A percentile compares a stretch with the other conserved stretches of the same genome.
Conservation (phyloP, 805 yeast species). For the Ogataea methylovora region DNA sequence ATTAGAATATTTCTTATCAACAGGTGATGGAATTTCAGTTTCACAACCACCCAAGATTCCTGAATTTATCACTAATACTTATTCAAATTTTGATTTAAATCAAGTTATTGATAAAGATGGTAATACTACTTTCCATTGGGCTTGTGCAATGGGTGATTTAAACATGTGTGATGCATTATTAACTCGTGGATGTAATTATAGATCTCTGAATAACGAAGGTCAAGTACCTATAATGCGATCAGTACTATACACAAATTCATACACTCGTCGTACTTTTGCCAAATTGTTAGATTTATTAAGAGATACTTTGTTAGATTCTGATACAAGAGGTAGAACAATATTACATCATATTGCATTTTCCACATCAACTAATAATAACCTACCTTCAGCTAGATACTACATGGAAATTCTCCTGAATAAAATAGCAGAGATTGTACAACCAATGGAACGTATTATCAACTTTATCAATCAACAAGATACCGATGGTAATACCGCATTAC, state of each 20-base stretch:
- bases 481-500: conserved; percentile 50
- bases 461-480: conserved; percentile 51
- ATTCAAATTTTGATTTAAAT: conserved; percentile 59
- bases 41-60: conserved; percentile 41
- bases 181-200: conserved; percentile 66
- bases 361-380: conserved; percentile 56
- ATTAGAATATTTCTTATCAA: conserved; percentile 46
- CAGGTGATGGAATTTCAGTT: conserved; percentile 36
- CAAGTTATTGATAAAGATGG: conserved; percentile 91
- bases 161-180: conserved; percentile 69
- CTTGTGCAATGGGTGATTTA: conserved; percentile 88
- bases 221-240: conserved; percentile 85
- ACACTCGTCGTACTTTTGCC: conserved; percentile 72
- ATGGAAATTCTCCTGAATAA: conserved; percentile 69
- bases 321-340: conserved; percentile 66
- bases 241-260: conserved; percentile 83
- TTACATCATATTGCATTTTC: conserved; percentile 79
- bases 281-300: conserved; percentile 68
- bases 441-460: conserved; percentile 51
- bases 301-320: conserved; percentile 72
- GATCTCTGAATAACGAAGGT: conserved; percentile 57
- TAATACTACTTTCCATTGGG: conserved; percentile 95
- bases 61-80: conserved; percentile 54
- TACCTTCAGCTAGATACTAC: conserved; percentile 79
- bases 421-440: conserved; percentile 50